phyloP scores from a whole-genome alignment of 1,284 basidiomycete genomes.

The Mycena sp. region DNA sequence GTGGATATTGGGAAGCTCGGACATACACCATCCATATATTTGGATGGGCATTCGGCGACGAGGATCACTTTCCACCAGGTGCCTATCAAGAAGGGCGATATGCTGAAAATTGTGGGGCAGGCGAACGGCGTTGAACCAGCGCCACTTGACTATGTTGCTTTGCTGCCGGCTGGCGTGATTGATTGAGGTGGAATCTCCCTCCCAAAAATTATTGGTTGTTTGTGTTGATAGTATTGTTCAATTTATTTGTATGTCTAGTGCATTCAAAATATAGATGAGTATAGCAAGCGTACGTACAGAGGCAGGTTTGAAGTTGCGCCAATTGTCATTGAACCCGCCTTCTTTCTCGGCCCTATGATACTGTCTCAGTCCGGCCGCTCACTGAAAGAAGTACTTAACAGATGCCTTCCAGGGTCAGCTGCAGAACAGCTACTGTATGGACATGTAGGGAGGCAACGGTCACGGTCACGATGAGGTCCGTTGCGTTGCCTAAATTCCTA shows the following conservation, averaged over 20 bases:
- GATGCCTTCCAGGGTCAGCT: neutral
- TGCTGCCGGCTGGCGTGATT: conserved; percentile 25
- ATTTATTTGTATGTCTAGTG: conserved; percentile 14
- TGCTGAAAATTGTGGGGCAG: conserved; percentile 26
- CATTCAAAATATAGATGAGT: conserved; percentile 10
- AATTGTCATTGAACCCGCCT: conserved; percentile 9
- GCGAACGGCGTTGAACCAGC: conserved; percentile 28
- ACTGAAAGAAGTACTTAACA: neutral
- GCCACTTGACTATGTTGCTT: conserved; percentile 26
- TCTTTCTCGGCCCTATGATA: conserved; percentile 1
- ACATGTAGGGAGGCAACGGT: too few relatives aligned
- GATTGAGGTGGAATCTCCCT: conserved; percentile 18
- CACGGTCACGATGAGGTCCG: too few relatives aligned
- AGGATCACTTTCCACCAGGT: conserved; percentile 26
- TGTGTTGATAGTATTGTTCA: conserved; percentile 17
- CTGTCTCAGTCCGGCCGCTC: neutral
- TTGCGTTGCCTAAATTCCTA: too few relatives aligned
- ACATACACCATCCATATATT: conserved; percentile 25
- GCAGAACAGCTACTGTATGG: neutral
- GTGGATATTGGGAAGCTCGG: conserved; percentile 28
- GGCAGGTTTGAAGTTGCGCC: conserved; percentile 8
- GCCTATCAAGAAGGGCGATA: conserved; percentile 23
- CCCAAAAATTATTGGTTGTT: conserved; percentile 2
- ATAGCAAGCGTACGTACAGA: conserved; percentile 9
- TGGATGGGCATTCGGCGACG: conserved; percentile 29